Evolutionary conservation across 2,329 filamentous ascomycete species (phyloP), one percentile per base, ranked within the genome.

Genomic region (Paramyrothecium roridum): DNA sequence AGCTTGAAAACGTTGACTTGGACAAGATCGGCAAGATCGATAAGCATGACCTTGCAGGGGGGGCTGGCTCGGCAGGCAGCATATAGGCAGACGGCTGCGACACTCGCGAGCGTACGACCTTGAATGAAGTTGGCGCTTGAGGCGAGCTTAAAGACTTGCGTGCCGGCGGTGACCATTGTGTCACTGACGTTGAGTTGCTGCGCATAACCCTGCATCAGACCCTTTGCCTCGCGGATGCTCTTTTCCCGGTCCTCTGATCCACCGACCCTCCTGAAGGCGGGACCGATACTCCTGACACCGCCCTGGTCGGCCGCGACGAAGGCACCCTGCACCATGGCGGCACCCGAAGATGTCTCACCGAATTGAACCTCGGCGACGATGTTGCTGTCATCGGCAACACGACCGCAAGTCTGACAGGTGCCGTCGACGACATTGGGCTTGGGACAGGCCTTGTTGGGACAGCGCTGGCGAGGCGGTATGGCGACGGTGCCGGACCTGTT

Each of bases 301-400:
- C 90, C 91, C 67, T 97, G 91, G 70, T 93, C 90, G 56, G 91
- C 90, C 53, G 86, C 88, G 57, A 99, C 86, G 67, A 88, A 96
- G 59, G 88, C 93, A 70, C 95, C 95, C 70, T 97, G 91, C 19
- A 97, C 91, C 52, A 96, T 84, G 52, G 93, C 93, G 50, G 90
- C 91, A 65, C 95, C 95, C 34, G 85, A 87, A 0, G 90, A 85
- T 26, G 86, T 89, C 76, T 99, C 93, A 61, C 92, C 92, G 67
- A 98, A 99, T 21, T 88, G 88, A 59, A 98, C 85, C 71, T 99
- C 95, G 50, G 91, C 85, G 56, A 97, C 93, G 59, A 98, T 96
- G 67, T 96, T 92, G 68, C 86, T 87, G 67, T 96, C 89, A 63
- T 90, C 88, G 54, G 93, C 84, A 61, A 96, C 85, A 57, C 85